A percentile compares a stretch with the other conserved stretches of the same genome.
phyloP scores from a whole-genome alignment of 306 rosid species.

The Coriaria nepalensis region DNA sequence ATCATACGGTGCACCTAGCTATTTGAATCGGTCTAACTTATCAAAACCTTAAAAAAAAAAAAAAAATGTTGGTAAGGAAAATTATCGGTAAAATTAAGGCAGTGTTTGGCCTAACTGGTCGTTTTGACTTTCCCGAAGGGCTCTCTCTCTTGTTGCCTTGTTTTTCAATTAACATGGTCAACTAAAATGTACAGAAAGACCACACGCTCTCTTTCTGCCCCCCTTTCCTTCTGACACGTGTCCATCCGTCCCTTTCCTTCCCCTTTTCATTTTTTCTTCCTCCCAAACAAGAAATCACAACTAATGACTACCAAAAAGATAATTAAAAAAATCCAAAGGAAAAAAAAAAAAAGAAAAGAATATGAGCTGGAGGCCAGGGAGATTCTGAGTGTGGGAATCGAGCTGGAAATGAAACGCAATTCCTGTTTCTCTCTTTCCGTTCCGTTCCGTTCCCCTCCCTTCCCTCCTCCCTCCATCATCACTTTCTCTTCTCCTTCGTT shows the following conservation, averaged over 20 bases:
- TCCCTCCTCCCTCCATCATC: slow-evolving; percentile 4
- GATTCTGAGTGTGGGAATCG: slow-evolving; percentile 50
- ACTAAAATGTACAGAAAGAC: too few relatives aligned
- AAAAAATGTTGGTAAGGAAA: too few relatives aligned
- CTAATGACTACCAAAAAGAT: not conserved
- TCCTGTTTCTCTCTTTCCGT: slow-evolving; percentile 2
- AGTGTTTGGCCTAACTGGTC: too few relatives aligned
- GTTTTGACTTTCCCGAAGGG: too few relatives aligned
- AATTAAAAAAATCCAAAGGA: not conserved
- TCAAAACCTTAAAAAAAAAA: too few relatives aligned
- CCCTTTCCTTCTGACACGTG: slow-evolving; percentile 12
- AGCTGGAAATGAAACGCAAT: slow-evolving; percentile 47
- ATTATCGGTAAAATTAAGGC: too few relatives aligned
- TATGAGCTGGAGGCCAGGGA: slow-evolving; percentile 47
- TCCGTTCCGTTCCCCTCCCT: not conserved
- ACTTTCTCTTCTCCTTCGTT: slow-evolving; percentile 3
- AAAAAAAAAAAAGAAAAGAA: slow-evolving; percentile 9
- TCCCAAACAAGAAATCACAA: not conserved
- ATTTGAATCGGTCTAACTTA: too few relatives aligned
- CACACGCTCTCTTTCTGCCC: slow-evolving; percentile 10
- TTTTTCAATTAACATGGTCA: too few relatives aligned
- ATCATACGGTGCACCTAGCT: too few relatives aligned
- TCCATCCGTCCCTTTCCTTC: not conserved
- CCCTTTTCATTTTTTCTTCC: not conserved
- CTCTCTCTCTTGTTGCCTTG: too few relatives aligned